phyloP scores from a whole-genome alignment of 2,329 filamentous ascomycete species.

The Tolypocladium capitatum region DNA sequence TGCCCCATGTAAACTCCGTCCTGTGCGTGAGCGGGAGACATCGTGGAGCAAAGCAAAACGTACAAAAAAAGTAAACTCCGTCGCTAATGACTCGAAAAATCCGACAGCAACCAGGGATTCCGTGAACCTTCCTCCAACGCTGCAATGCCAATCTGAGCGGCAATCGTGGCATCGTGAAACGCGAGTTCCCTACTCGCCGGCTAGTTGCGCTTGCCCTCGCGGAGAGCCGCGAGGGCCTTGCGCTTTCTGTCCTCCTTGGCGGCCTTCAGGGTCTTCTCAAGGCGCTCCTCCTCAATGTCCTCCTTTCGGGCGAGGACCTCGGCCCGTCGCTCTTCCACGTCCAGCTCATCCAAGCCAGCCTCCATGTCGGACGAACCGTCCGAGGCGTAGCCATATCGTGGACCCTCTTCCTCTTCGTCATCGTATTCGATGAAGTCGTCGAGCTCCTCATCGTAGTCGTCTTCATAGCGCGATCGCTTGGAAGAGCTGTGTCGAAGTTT shows the following conservation, averaged over 20 bases:
- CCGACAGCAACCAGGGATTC: constrained; percentile 1
- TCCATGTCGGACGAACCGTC: constrained; percentile 68
- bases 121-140: background rate
- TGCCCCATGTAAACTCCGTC: background rate
- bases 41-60: constrained; percentile 2
- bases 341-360: constrained; percentile 60
- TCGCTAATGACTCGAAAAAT: constrained; percentile 21
- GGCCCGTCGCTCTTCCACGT: constrained; percentile 54
- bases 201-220: constrained; percentile 16
- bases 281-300: constrained; percentile 49
- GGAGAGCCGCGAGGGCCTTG: constrained; percentile 23
- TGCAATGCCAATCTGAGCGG: background rate
- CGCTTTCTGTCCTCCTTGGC: constrained; percentile 47
- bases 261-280: constrained; percentile 47
- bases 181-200: background rate
- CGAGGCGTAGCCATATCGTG: constrained; percentile 42
- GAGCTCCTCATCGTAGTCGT: constrained; percentile 51
- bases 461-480: constrained; percentile 29
- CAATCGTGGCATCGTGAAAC: background rate
- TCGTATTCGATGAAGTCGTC: constrained; percentile 51
- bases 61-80: constrained; percentile 17
- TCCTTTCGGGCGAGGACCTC: constrained; percentile 51
- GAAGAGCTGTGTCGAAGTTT: constrained; percentile 14
- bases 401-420: constrained; percentile 35
- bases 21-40: background rate